phyloP scores from a whole-genome alignment of 2,329 filamentous ascomycete species.

The Chaetomiaceae sp. region DNA sequence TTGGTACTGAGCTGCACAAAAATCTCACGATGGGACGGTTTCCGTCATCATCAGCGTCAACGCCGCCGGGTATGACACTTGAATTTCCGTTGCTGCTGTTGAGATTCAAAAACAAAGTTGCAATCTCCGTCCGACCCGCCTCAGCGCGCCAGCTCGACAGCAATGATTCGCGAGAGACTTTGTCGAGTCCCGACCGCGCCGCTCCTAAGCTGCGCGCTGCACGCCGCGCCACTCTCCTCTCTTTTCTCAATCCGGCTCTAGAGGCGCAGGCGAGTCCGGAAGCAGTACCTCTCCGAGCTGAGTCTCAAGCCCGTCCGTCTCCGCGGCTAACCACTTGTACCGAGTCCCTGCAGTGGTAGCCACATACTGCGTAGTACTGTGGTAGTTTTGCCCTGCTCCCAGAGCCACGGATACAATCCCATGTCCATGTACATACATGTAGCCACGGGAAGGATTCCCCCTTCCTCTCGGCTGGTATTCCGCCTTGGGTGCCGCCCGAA shows the following conservation, averaged over 20 bases:
- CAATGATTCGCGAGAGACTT: constrained; percentile 2
- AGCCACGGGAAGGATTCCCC: background rate
- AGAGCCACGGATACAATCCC: background rate
- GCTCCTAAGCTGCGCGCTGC: background rate
- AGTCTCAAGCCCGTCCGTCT: no score
- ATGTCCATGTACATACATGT: no score
- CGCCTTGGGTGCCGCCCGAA: background rate
- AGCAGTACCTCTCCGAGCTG: background rate
- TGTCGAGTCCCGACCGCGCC: background rate
- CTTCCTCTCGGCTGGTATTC: background rate
- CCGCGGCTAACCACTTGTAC: no score
- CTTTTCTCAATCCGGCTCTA: background rate
- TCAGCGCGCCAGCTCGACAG: background rate
- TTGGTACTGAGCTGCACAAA: no score
- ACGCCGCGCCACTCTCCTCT: background rate
- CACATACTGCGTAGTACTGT: no score
- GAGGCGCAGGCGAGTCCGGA: background rate
- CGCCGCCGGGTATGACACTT: no score
- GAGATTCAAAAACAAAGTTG: no score
- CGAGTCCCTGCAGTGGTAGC: no score
- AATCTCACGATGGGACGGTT: no score
- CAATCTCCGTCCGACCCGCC: constrained; percentile 1
- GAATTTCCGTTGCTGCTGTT: no score
- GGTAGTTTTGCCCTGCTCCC: no score
- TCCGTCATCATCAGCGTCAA: no score